Evolutionary conservation across 352 stramenopile genomes (phyloP), one percentile per base, ranked within the genome.

Genomic region (Globisporangium lucens): DNA sequence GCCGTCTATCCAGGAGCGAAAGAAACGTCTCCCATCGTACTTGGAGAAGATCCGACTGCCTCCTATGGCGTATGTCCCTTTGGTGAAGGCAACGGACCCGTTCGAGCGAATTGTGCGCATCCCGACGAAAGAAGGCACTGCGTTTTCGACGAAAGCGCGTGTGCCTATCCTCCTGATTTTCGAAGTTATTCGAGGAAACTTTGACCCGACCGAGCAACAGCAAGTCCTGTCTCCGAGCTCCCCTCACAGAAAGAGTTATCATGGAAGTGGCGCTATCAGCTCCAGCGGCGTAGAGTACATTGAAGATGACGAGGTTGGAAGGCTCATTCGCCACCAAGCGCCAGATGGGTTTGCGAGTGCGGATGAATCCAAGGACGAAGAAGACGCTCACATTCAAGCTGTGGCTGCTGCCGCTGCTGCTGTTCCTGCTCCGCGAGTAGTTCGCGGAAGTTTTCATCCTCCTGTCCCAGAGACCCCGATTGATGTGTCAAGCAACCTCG

Each of bases 161-260:
- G 89, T 94, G 29, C 89, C 87, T 29, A 94, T 94, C 67, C 79
- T 96, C 79, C 69, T 96, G 47, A 93, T 95, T 29, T 96, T 96
- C 61, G 89, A 96, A 67, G 89, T 96, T 24, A 91, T 94, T 58
- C 89, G 84, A 55, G 89, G 85, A 7, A 87, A 92, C 51, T 75
- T 83, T 63, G 89, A 89, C 36, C 67, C 74, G 13, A 77, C 81
- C 4, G 77, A 85, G 12, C 77, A 85, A 68, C 70, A 80, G 53
- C 71, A 73, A 1, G 43, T 83, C 10, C 58, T 85, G 52, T 92
- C 83, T 1, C 85, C 85, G 3, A 79, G 70, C 13, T 92, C 85
- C 3, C 85, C 82, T 20, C 76, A 77, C 64, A 69, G 72, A n/a
- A 73, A 69, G 55, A 84, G 76, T 33, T 82, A 73, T 20, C 60